Evolutionary conservation across 164 flowering plant genomes (phyloP).

Genomic region (Sedum album): DNA sequence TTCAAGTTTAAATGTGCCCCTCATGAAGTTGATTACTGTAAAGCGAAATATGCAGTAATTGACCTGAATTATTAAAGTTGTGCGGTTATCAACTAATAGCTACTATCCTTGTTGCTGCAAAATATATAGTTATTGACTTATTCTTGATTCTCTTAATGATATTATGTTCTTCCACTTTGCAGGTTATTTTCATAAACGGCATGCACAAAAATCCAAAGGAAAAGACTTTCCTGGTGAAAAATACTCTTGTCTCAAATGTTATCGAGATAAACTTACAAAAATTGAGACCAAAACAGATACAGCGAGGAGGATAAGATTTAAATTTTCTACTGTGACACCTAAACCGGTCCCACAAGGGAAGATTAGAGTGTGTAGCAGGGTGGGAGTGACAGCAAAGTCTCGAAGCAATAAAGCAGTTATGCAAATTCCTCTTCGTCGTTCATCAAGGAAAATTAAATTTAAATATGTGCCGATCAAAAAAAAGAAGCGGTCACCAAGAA

Average conservation of each 20-base stretch:
- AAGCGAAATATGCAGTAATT: too few species aligned
- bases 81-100: neutral
- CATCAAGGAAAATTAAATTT: conserved; percentile 38
- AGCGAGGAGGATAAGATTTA: conserved; percentile 15
- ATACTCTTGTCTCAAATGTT: conserved; percentile 64
- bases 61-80: neutral
- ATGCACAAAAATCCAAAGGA: conserved; percentile 46
- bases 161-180: conserved; percentile 14
- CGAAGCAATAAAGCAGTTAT: conserved; percentile 17
- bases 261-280: conserved; percentile 22
- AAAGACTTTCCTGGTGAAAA: conserved; percentile 25
- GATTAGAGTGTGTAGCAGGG: conserved; percentile 15
- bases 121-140: neutral
- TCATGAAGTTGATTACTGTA: too few species aligned
- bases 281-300: conserved; percentile 20
- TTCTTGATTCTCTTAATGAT: neutral
- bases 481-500: conserved; percentile 22
- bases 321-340: conserved; percentile 12
- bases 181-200: conserved; percentile 83
- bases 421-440: conserved; percentile 47
- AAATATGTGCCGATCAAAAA: conserved; percentile 29
- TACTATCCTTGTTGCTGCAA: neutral
- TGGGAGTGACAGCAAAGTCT: conserved; percentile 8
- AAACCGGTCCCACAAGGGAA: conserved; percentile 14
- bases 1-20: too few species aligned